A percentile compares a stretch with the other conserved stretches of the same genome.
phyloP scores from a whole-genome alignment of 495 filamentous ascomycete genomes.

The Podospora anserina region DNA sequence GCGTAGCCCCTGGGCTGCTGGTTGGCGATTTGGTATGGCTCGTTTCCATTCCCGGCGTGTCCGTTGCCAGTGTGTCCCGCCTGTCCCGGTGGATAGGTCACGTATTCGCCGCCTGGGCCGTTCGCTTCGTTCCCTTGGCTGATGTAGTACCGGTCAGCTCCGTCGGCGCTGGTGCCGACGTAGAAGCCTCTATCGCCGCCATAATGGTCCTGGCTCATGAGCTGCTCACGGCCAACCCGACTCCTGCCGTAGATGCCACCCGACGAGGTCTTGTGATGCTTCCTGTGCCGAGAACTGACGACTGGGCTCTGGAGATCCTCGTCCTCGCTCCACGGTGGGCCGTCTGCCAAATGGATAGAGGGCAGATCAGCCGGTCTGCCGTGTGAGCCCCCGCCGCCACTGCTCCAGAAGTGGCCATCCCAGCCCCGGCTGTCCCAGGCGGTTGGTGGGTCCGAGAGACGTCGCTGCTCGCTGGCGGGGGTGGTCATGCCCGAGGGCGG shows the following conservation, averaged over 20 bases:
- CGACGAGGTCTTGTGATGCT: conserved; percentile 66
- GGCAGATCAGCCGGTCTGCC: conserved; percentile 62
- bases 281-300: conserved; percentile 71
- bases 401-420: conserved; percentile 42
- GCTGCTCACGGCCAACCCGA: conserved; percentile 32
- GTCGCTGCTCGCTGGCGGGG: conserved; percentile 74
- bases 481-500: conserved; percentile 74
- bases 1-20: conserved; percentile 56
- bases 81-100: conserved; percentile 71
- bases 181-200: conserved; percentile 62
- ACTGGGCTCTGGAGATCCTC: conserved; percentile 93
- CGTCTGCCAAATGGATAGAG: conserved; percentile 82
- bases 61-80: conserved; percentile 49
- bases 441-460: conserved; percentile 76
- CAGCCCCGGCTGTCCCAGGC: conserved; percentile 59
- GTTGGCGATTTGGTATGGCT: conserved; percentile 40
- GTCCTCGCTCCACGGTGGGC: conserved; percentile 95
- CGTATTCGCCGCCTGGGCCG: conserved; percentile 74
- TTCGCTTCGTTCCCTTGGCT: conserved; percentile 64
- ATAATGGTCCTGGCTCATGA: conserved; percentile 36
- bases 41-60: not conserved
- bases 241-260: conserved; percentile 47
- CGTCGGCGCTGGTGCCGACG: conserved; percentile 65
- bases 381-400: conserved; percentile 35
- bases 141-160: conserved; percentile 74